Evolutionary conservation across 1,284 basidiomycete species (phyloP), one percentile per base, ranked within the genome.

Genomic region (Chalciporus sp.): DNA sequence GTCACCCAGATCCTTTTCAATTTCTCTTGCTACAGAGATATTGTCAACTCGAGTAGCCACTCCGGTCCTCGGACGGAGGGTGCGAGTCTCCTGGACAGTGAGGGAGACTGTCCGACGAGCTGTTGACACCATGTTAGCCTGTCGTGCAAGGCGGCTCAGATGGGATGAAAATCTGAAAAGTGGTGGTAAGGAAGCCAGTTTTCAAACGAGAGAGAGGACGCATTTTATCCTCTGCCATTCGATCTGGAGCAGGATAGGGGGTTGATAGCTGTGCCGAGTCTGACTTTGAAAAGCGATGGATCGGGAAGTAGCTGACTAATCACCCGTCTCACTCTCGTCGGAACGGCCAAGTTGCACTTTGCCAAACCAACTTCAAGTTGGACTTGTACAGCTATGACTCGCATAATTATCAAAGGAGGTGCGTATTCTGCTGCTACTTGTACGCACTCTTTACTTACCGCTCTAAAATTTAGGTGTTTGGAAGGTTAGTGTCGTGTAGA

Each of bases 401-500:
- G 93, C 72, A 94, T 94, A 55, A 94, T 95, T 72, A 94, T 95
- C 76, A 95, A 95, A 82, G 93, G 93, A 80, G 92, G 90, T 82
- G 68, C 68, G 77, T 78, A 63, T 23, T 26, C 59, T 1, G 35
- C 28, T 16, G 19, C 27, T 20, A 37, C 43, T 49, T 29, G 41
- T 44, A 27, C 45, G 17, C 20, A 4, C 23, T 2, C 20, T 39
- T 44, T 16, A 0, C 52, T 43, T 27, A 64, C 51, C 48, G 7
- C 51, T 14, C 16, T 26, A 37, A 58, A 23, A 48, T 10, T 40
- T 48, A 84, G 83, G 86, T 67, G 86, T 88, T 51, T 88, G 87
- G 87, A 90, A 88, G 81, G 87, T 81, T 72, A 26, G 59, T 56
- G 14, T 19, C 17, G 28, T 5, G 27, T 53, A 37, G 17, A 42